Evolutionary conservation across 139 green algal species (phyloP).

Genomic region (Closterium sp.): DNA sequence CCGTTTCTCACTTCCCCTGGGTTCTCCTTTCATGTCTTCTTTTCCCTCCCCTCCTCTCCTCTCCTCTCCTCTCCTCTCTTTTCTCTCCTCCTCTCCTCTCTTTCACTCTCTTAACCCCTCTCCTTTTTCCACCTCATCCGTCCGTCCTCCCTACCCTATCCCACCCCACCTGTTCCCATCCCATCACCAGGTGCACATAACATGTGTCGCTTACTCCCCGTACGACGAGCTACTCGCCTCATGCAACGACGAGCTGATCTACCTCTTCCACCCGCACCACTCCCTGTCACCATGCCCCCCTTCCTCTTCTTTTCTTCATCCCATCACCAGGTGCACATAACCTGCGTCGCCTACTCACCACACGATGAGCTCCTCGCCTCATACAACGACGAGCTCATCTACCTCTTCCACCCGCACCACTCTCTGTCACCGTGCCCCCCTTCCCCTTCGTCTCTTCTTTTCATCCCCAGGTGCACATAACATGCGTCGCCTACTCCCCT

Average conservation of each 20-base stretch:
- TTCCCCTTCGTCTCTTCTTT: too few relatives aligned
- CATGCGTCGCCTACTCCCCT: slow-evolving; percentile 41
- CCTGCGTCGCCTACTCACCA: slow-evolving; percentile 42
- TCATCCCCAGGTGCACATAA: slow-evolving; percentile 42
- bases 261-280: slow-evolving; percentile 25
- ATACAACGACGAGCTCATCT: slow-evolving; percentile 65
- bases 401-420: slow-evolving; percentile 30
- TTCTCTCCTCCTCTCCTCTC: background rate
- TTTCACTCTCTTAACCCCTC: background rate
- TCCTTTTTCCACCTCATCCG: background rate
- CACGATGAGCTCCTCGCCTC: slow-evolving; percentile 63
- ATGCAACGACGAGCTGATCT: slow-evolving; percentile 64
- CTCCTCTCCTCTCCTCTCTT: background rate
- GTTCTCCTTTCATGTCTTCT: background rate
- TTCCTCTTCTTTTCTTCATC: too few relatives aligned
- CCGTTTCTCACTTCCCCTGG: background rate
- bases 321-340: slow-evolving; percentile 40
- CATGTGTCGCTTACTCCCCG: slow-evolving; percentile 41
- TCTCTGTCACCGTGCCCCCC: background rate
- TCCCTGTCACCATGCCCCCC: background rate
- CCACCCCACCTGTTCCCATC: too few relatives aligned
- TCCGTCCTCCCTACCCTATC: too few relatives aligned
- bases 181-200: slow-evolving; percentile 44
- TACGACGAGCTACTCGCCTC: slow-evolving; percentile 61
- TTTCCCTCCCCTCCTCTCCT: background rate